Evolutionary conservation across 1,284 basidiomycete genomes (phyloP), one percentile per base, ranked within the genome.

Genomic region (Pseudozyma pruni): DNA sequence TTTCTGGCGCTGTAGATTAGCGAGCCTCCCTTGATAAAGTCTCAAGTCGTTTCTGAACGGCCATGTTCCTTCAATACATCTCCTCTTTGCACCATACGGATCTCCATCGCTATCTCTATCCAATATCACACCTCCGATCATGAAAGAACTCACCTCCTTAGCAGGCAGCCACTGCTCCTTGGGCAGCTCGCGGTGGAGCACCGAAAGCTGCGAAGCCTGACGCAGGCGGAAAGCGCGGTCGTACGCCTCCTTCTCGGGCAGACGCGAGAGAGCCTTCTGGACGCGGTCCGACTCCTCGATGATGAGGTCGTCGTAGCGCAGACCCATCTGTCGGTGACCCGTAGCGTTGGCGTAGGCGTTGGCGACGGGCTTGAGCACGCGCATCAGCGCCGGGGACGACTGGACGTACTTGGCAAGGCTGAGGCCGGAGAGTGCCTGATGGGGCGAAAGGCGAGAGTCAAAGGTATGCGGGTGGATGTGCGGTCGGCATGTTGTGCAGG

Each of bases 281-380:
- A 96, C 91, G 69, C 90, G 88, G 19, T 86, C 85, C 62, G 89
- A 88, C 85, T 98, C 95, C 85, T 97, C 94, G 60, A 91, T 86
- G 71, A 98, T 85, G 78, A 98, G 88, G 87, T 98, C 95, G 83
- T 98, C 95, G 84, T 96, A 96, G 82, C 88, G 90, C 84, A 97
- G 88, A 76, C 95, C 95, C 83, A 92, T 87, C 83, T 90, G 87
- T 77, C 94, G 88, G 87, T 95, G 92, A 40, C 94, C 94, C 39
- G 90, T 85, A 52, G 89, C 85, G 81, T 90, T 84, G 75, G 90
- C 90, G 83, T 96, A 98, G 86, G 90, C 91, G 78, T 88, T 87
- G 13, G 94, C 91, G 62, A 97, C 71, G 55, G 94, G 93, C 76
- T 89, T 89, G 74, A 96, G 76, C 84, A 87, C 86, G 59, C 85